These are phyloP conservation scores for Fusarium foetens DNA, from an alignment of 2,329 filamentous ascomycete genomes.

Conservation along the genomic window DNA sequence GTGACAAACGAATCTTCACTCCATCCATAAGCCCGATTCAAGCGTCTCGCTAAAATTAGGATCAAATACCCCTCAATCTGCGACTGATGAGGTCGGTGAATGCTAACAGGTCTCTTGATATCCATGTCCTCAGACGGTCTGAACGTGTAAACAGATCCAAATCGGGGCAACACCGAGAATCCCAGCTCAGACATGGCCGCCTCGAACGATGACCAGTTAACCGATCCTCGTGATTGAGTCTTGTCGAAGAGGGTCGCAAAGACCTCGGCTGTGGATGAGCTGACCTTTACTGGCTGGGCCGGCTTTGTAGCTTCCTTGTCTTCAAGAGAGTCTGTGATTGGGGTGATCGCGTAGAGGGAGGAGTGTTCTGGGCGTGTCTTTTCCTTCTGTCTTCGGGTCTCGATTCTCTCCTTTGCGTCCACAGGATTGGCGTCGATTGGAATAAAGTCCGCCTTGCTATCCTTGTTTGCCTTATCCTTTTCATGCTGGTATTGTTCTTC, in stretches of 20 bases:
- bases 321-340: not conserved
- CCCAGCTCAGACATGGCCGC: slow-evolving; percentile 54
- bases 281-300: slow-evolving; percentile 49
- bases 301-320: not conserved
- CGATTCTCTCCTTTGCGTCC: slow-evolving; percentile 39
- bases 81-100: slow-evolving; percentile 52
- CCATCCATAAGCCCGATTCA: slow-evolving; percentile 53
- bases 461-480: slow-evolving; percentile 39
- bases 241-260: slow-evolving; percentile 52
- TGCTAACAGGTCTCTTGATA: slow-evolving; percentile 45
- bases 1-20: slow-evolving; percentile 46
- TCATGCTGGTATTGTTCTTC: slow-evolving; percentile 43
- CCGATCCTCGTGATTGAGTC: slow-evolving; percentile 44
- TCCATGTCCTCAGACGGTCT: slow-evolving; percentile 44
- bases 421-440: slow-evolving; percentile 31
- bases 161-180: slow-evolving; percentile 54
- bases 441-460: slow-evolving; percentile 8
- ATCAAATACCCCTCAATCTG: slow-evolving; percentile 49
- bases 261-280: slow-evolving; percentile 49
- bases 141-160: slow-evolving; percentile 57
- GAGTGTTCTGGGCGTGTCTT: slow-evolving; percentile 56
- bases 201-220: slow-evolving; percentile 53
- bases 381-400: slow-evolving; percentile 53
- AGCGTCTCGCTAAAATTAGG: slow-evolving; percentile 44
- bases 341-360: slow-evolving; percentile 48